Conservation (phyloP, 495 filamentous ascomycete genomes). For the Aspergillus olivimuriae region DNA sequence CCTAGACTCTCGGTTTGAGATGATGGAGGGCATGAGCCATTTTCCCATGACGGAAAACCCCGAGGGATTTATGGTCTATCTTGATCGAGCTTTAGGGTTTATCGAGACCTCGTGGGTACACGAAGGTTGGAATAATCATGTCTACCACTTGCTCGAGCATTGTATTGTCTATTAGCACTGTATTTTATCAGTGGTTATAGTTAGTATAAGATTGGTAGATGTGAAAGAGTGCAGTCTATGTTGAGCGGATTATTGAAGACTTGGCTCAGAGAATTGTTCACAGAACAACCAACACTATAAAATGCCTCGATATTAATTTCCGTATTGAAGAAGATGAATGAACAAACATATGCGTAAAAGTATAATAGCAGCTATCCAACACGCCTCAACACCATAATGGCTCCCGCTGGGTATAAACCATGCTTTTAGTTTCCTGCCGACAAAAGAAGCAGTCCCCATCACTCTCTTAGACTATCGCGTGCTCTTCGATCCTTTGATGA, state of each 20-base stretch:
- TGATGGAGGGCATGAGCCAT: conserved; percentile 31
- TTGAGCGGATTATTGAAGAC: too few relatives aligned
- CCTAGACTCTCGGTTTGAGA: conserved; percentile 26
- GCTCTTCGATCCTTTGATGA: conserved; percentile 37
- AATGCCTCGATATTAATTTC: too few relatives aligned
- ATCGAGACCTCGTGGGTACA: too few relatives aligned
- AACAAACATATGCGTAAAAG: background rate
- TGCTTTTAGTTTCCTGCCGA: conserved; percentile 7
- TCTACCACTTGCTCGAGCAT: too few relatives aligned
- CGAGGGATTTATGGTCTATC: conserved; percentile 13
- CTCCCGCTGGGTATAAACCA: conserved; percentile 13
- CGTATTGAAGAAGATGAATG: background rate
- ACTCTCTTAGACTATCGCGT: background rate
- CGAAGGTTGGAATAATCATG: too few relatives aligned
- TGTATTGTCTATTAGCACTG: too few relatives aligned
- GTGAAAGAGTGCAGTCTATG: too few relatives aligned
- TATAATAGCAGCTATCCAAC: background rate
- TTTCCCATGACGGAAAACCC: conserved; percentile 34
- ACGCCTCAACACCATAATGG: conserved; percentile 13
- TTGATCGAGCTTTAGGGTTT: too few relatives aligned
- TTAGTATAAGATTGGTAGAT: too few relatives aligned
- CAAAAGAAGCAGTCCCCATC: conserved; percentile 2
- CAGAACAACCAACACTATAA: too few relatives aligned
- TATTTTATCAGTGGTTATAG: too few relatives aligned
- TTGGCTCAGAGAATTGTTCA: too few relatives aligned